These are phyloP conservation scores for Puccinia sorghi DNA, from an alignment of 1,284 basidiomycete genomes.

Conservation along the genomic window DNA sequence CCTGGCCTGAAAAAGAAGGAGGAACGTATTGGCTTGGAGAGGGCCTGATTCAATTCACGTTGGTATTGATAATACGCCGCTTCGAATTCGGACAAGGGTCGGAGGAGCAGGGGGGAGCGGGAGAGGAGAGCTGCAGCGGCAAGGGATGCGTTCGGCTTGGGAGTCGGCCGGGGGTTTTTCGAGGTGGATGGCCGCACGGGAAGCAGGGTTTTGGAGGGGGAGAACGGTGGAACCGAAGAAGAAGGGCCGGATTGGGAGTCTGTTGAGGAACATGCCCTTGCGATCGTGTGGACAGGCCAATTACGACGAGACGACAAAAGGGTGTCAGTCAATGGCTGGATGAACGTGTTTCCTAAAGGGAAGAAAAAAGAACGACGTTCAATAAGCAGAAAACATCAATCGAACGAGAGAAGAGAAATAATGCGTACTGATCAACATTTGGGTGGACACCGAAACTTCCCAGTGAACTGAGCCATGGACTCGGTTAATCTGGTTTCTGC, in stretches of 20 bases:
- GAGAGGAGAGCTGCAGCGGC: slow-evolving; percentile 23
- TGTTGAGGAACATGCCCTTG: background rate
- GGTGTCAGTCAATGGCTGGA: slow-evolving; percentile 2
- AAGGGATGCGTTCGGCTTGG: background rate
- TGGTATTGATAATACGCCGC: slow-evolving; percentile 27
- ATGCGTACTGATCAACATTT: no score
- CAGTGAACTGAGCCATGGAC: no score
- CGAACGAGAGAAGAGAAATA: no score
- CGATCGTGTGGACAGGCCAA: slow-evolving; percentile 1
- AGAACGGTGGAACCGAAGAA: background rate
- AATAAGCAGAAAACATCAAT: no score
- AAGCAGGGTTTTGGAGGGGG: background rate
- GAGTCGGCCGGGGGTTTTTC: background rate
- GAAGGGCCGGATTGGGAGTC: background rate
- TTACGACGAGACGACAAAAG: background rate
- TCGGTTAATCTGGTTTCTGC: no score
- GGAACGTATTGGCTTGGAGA: background rate
- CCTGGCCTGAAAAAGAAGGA: slow-evolving; percentile 31
- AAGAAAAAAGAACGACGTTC: no score
- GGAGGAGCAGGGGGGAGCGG: slow-evolving; percentile 15
- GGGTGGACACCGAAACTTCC: no score
- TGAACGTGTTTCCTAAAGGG: background rate
- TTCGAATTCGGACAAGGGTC: slow-evolving; percentile 9
- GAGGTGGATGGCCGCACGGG: slow-evolving; percentile 7
- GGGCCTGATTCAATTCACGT: slow-evolving; percentile 2